These are phyloP conservation scores for Cenchrus purpureus DNA, from an alignment of 176 grass and related monocot genomes.

Conservation along the genomic window DNA sequence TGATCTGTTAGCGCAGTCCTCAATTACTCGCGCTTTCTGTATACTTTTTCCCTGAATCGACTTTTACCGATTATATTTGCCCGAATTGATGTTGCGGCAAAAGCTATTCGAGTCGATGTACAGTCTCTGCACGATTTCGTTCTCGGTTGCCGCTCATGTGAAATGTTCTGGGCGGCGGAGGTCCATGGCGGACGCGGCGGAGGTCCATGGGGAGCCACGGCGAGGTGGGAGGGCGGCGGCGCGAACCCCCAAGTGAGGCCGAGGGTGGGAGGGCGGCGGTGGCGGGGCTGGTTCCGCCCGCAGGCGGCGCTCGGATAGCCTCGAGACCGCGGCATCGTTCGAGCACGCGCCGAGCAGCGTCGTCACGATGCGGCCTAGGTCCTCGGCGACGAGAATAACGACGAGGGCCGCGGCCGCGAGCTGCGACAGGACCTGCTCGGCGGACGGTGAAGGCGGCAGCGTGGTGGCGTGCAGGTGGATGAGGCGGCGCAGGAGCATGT, in stretches of 20 bases:
- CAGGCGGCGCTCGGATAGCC: too few species aligned
- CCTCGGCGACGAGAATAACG: too few species aligned
- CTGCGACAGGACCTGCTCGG: slow-evolving; percentile 48
- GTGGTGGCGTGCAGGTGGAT: slow-evolving; percentile 31
- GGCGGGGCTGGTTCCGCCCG: too few species aligned
- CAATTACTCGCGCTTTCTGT: neutral
- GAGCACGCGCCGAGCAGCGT: slow-evolving; percentile 19
- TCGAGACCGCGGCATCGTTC: slow-evolving; percentile 53
- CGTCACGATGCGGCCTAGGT: too few species aligned
- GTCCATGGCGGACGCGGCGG: too few species aligned
- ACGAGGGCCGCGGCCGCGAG: slow-evolving; percentile 31
- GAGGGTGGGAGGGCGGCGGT: too few species aligned
- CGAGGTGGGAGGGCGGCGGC: too few species aligned
- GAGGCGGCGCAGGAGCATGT: too few species aligned
- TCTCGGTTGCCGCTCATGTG: slow-evolving; percentile 1
- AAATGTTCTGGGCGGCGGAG: neutral
- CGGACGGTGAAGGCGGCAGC: slow-evolving; percentile 47
- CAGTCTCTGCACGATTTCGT: neutral
- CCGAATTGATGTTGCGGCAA: neutral
- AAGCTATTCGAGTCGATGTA: neutral
- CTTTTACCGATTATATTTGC: neutral
- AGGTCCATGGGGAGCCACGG: too few species aligned
- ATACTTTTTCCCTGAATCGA: neutral
- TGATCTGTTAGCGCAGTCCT: neutral
- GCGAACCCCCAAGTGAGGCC: too few species aligned